These are phyloP conservation scores for Isochrysis galbana DNA, from an alignment of 78 protist genomes.

Conservation along the genomic window DNA sequence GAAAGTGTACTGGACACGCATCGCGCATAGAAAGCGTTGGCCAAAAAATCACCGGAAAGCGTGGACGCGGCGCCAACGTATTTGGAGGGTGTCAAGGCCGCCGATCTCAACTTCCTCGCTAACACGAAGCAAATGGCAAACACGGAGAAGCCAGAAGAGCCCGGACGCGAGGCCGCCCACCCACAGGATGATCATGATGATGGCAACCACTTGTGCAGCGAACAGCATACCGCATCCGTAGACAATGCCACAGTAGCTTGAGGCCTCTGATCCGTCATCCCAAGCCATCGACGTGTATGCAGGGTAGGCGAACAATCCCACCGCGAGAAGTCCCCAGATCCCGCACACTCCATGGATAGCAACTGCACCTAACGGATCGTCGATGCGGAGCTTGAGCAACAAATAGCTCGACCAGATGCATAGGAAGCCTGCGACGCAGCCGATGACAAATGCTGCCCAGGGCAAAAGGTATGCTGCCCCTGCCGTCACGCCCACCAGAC, in stretches of 20 bases:
- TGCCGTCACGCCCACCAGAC: constrained; percentile 53
- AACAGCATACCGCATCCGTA: background rate
- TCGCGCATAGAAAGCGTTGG: no score
- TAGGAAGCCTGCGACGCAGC: constrained; percentile 6
- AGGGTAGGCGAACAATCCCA: constrained; percentile 2
- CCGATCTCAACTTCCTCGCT: background rate
- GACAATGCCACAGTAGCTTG: background rate
- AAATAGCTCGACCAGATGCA: background rate
- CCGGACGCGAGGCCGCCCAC: background rate
- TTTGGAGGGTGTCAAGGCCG: background rate
- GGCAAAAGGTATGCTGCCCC: constrained; percentile 2
- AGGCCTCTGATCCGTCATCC: background rate
- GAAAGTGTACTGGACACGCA: no score
- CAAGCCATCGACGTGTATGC: background rate
- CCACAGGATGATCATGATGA: background rate
- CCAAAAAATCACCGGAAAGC: no score
- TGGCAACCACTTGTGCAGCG: background rate
- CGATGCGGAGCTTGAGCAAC: constrained; percentile 28
- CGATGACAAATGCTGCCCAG: constrained; percentile 44
- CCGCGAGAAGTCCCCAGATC: constrained; percentile 39
- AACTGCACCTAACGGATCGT: constrained; percentile 63
- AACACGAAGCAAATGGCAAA: background rate
- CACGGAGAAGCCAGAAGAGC: background rate
- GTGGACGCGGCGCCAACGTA: background rate
- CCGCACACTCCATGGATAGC: constrained; percentile 61